Percentiles rank a stretch among this genome's conserved stretches.
Evolutionary conservation across 768 basidiomycete species (phyloP).

Genomic region (Boletus eberwhitei): DNA sequence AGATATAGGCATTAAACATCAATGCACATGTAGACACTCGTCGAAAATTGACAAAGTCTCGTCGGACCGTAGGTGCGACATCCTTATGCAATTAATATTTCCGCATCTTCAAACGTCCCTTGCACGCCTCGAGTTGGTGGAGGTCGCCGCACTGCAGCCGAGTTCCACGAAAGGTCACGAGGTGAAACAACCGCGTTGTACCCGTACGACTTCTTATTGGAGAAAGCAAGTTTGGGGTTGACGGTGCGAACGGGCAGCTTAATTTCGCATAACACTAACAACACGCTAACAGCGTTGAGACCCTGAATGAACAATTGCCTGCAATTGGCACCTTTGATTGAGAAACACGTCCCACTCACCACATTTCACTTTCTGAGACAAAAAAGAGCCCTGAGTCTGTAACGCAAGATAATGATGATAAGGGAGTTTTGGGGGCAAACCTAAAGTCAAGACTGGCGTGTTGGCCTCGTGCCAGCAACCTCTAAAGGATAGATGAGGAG

Average conservation of each 20-base stretch:
- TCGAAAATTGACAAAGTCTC: not conserved
- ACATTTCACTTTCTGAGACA: not conserved
- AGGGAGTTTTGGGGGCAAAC: not conserved
- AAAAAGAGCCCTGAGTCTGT: not conserved
- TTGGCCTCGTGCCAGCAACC: not conserved
- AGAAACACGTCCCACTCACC: not conserved
- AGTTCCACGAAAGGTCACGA: not conserved
- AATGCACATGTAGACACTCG: not conserved
- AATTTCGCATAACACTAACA: not conserved
- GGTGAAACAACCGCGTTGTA: not conserved
- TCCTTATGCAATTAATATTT: not conserved
- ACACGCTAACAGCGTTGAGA: not conserved
- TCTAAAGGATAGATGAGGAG: not conserved
- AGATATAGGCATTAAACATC: no score
- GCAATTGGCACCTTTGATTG: not conserved
- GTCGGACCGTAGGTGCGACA: not conserved
- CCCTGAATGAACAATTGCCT: not conserved
- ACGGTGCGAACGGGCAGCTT: not conserved
- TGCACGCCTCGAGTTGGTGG: not conserved
- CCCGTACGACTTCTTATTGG: not conserved
- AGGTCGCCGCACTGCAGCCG: not conserved
- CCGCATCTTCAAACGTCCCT: not conserved
- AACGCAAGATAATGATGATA: no score
- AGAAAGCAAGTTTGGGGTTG: not conserved
- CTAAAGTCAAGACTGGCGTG: not conserved